Evolutionary conservation across 176 grass and related monocot genomes (phyloP).

Genomic region (Areca catechu): DNA sequence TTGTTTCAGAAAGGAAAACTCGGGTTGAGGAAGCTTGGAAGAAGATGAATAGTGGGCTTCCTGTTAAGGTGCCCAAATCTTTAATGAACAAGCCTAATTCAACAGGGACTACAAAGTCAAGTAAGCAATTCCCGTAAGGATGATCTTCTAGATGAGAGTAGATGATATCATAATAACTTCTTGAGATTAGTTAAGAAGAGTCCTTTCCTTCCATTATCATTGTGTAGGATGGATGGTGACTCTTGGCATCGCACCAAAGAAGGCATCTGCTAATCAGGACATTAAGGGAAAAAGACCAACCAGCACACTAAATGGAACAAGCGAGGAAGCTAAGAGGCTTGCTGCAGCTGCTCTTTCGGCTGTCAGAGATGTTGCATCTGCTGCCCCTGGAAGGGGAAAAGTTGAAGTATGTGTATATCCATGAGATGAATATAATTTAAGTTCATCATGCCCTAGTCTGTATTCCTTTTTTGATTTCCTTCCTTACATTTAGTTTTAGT

Average conservation of each 20-base stretch:
- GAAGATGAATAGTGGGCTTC: conserved; percentile 86
- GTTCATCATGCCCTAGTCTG: no score
- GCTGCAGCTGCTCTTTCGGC: conserved; percentile 80
- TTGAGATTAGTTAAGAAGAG: neutral
- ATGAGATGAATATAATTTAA: no score
- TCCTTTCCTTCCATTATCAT: neutral
- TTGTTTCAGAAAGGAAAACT: conserved; percentile 47
- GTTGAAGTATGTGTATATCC: conserved; percentile 48
- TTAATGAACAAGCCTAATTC: conserved; percentile 43
- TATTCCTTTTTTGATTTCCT: neutral
- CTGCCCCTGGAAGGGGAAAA: conserved; percentile 68
- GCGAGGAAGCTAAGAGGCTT: conserved; percentile 66
- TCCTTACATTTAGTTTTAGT: neutral
- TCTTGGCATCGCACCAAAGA: conserved; percentile 61
- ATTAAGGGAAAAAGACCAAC: conserved; percentile 25
- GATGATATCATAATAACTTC: no score
- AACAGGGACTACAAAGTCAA: conserved; percentile 41
- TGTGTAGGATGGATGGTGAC: conserved; percentile 65
- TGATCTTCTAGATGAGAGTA: neutral
- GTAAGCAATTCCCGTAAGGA: conserved; percentile 50
- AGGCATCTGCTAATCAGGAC: conserved; percentile 18
- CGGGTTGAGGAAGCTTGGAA: conserved; percentile 87
- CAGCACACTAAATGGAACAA: conserved; percentile 32
- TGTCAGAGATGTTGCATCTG: conserved; percentile 44
- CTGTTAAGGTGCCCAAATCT: conserved; percentile 50